Evolutionary conservation across 192 early-diverging fungal species (phyloP).

Genomic region (Lobosporangium transversale): DNA sequence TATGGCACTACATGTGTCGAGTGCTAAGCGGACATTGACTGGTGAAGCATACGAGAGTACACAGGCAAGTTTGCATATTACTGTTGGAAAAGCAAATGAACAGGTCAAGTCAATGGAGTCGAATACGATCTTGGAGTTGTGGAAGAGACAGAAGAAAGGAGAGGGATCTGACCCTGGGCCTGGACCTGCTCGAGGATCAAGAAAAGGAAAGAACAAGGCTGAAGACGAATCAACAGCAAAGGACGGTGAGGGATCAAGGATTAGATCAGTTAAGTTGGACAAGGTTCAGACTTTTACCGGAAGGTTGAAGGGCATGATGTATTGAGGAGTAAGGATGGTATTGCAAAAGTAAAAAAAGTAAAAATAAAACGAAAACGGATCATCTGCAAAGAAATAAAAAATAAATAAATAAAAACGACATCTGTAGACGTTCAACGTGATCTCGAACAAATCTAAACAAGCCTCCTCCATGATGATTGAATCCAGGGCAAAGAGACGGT

Average conservation of each 20-base stretch:
- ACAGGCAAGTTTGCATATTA: slow-evolving; percentile 48
- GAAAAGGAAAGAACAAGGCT: too few species aligned
- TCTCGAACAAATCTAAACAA: too few species aligned
- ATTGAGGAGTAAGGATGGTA: slow-evolving; percentile 6
- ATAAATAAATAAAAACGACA: too few species aligned
- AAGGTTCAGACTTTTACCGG: slow-evolving; percentile 20
- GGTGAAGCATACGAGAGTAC: slow-evolving; percentile 15
- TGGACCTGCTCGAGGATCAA: not conserved
- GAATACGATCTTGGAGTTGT: slow-evolving; percentile 42
- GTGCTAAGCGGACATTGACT: slow-evolving; percentile 14
- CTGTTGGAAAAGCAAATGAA: slow-evolving; percentile 52
- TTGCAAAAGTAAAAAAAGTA: not conserved
- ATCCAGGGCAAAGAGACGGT: too few species aligned
- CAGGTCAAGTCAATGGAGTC: slow-evolving; percentile 53
- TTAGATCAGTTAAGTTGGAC: slow-evolving; percentile 28
- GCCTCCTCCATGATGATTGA: too few species aligned
- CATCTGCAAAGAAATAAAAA: too few species aligned
- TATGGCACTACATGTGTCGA: slow-evolving; percentile 38
- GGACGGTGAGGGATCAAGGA: slow-evolving; percentile 6
- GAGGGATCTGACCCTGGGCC: too few species aligned
- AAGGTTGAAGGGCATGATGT: slow-evolving; percentile 22
- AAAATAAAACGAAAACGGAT: not conserved
- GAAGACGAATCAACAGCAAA: not conserved
- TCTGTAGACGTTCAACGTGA: too few species aligned
- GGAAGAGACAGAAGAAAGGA: not conserved